Conservation (phyloP, 2,329 filamentous ascomycete genomes). For the Chrysosporium keratinophilum region DNA sequence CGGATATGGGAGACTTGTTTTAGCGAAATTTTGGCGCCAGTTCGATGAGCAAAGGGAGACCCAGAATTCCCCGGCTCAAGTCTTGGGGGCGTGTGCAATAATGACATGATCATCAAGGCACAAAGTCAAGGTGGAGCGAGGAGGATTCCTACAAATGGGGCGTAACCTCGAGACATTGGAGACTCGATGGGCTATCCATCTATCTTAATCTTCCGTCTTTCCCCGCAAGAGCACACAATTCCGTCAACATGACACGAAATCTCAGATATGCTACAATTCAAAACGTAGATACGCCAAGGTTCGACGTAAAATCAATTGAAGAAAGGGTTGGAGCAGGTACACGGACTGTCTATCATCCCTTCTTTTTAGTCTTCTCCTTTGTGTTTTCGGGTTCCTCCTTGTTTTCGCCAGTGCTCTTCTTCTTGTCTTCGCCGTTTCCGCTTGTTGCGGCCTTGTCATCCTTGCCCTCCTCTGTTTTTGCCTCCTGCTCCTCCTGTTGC, state of each 20-base stretch:
- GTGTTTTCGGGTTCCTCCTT: constrained; percentile 45
- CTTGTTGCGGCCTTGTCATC: constrained; percentile 38
- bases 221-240: neutral
- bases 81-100: too few species aligned
- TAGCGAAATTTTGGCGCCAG: too few species aligned
- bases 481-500: constrained; percentile 89
- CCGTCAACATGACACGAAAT: neutral
- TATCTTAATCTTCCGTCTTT: neutral
- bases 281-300: neutral
- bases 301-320: neutral
- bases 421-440: constrained; percentile 38
- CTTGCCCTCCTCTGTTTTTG: constrained; percentile 58
- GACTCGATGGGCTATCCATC: too few species aligned
- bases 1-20: too few species aligned
- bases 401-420: constrained; percentile 45
- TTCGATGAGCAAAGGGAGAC: too few species aligned
- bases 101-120: too few species aligned
- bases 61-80: too few species aligned
- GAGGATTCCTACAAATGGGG: too few species aligned
- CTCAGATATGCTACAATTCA: neutral
- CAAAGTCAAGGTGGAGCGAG: too few species aligned
- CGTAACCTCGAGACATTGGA: too few species aligned
- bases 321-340: neutral
- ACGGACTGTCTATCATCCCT: constrained; percentile 42
- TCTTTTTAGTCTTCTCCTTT: constrained; percentile 52